Base-by-base conservation (phyloP, 2,329 filamentous ascomycete genomes). In the Ceratocystis papillata region DNA sequence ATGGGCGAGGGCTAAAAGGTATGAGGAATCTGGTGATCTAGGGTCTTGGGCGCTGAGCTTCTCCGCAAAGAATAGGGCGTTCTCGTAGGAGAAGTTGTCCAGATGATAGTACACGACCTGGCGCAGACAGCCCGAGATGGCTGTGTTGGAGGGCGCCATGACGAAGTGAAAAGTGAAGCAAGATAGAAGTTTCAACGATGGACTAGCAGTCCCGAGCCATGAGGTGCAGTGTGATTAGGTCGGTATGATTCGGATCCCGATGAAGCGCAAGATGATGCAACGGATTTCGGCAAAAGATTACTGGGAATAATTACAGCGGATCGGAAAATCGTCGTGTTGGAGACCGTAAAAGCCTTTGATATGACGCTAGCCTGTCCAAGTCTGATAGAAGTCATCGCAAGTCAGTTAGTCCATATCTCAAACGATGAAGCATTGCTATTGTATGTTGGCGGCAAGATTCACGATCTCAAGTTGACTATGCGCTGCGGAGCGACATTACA, bases 1-100 rank as follows among this genome's bases (percentile, higher is more conserved):
- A 75, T 96, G 87, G 73, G 90, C 95, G 59, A 96, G 83, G 15
- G 92, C 85, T 61, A 96, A 79, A 12, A 99, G 83, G 74, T 96
- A 92, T 59, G 85, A 81, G 37, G 90, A 87, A 76, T 99, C 94
- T 67, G 83, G 81, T 22, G 87, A 89, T 71, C 88, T 86, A 28
- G 88, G 84, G 72, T 97, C 93, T 71, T 93, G 89, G 63, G 90
- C 92, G 69, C 86, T 82, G 22, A 96, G 83, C 70, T 94, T 86
- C 73, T 93, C 90, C 68, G 94, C 89, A 69, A 96, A 90, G 77
- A 99, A 99, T 53, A 96, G 85, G 66, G 94, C 94, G 74, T 96
- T 97, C 66, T 92, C 86, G 73, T 88, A 82, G 46, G 92, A 85
- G 73, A 91, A 87, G 74, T 96, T 96, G 79, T 99, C 94, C 75